phyloP scores from a whole-genome alignment of 2,329 filamentous ascomycete genomes.

The Botrytis hyacinthi region DNA sequence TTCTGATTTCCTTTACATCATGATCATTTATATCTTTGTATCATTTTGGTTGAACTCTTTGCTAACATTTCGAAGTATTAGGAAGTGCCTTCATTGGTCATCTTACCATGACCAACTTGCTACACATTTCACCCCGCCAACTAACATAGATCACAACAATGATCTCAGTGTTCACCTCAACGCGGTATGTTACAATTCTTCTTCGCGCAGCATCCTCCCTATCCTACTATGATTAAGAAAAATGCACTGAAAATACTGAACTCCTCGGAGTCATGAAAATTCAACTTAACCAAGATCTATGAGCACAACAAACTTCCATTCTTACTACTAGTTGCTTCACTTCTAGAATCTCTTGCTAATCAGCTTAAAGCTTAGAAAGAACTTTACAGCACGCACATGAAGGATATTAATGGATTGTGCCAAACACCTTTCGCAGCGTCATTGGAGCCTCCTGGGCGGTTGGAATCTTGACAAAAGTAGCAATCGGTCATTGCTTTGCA shows the following conservation, averaged over 20 bases:
- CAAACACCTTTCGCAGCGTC: too few species aligned
- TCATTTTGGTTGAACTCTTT: neutral
- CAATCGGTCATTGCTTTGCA: neutral
- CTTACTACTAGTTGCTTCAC: neutral
- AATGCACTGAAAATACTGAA: slow-evolving; percentile 43
- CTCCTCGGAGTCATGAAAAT: slow-evolving; percentile 37
- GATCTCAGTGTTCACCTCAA: neutral
- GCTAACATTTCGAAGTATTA: slow-evolving; percentile 15
- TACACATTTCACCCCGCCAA: neutral
- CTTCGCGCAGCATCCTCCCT: neutral
- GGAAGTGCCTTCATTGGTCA: neutral
- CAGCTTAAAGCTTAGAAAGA: neutral
- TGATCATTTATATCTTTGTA: neutral
- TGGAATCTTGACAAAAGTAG: neutral
- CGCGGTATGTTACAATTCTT: neutral
- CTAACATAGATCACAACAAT: neutral
- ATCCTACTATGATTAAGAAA: slow-evolving; percentile 39
- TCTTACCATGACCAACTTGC: neutral
- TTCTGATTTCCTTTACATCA: slow-evolving; percentile 63
- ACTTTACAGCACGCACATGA: neutral
- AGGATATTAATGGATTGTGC: too few species aligned
- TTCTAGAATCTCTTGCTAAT: neutral
- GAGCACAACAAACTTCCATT: slow-evolving; percentile 28
- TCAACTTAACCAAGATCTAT: slow-evolving; percentile 42
- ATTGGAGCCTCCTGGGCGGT: neutral